Base-by-base conservation (phyloP, 2,329 filamentous ascomycete species). In the Paradendryphiella salina region DNA sequence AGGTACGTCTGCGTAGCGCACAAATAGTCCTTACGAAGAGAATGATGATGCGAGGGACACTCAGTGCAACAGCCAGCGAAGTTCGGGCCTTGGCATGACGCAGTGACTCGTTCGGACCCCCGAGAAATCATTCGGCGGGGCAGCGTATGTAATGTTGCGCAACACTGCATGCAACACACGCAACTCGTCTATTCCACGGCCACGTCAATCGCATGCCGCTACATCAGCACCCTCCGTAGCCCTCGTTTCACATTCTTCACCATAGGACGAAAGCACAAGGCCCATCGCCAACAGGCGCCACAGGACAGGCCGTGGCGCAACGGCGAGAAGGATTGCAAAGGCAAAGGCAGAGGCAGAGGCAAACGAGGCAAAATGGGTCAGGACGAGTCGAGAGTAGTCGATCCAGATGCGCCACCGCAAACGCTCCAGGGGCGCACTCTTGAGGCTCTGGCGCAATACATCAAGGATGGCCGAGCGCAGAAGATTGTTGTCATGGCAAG, bases 401-500 rank as follows among this genome's bases (percentile, higher is more conserved):
- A 86, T 66, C 84, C 88, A 56, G 80, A 81, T 56, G 83, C 82
- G 18, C 77, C 77, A 31, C 84, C 93, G 1, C 69, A 79, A 45
- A 89, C 85, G 0, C 80, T 97, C 11, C 76, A 81, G 34, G 82
- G 82, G 26, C 85, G 91, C 48, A 87, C 82, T 21, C 73, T 97
- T 11, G 79, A 86, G 14, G 88, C 84, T 3, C 79, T 97, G 32
- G 92, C 90, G n/a, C 82, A 88, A 21, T 87, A 89, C 64, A 92
- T 99, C 73, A 85, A 83, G 59, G 80, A 85, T 64, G 88, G 86
- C 37, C 73, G 80, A 40, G 85, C 81, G 28, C 82, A 82, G 64
- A 82, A 81, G 41, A 88, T 99, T 50, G 90, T 96, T 18, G 88
- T 96, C 56, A 85, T 97, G 84, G 82, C 84, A 71, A 43, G 75